phyloP scores from a whole-genome alignment of 768 basidiomycete species.

The Crepidotus variabilis region DNA sequence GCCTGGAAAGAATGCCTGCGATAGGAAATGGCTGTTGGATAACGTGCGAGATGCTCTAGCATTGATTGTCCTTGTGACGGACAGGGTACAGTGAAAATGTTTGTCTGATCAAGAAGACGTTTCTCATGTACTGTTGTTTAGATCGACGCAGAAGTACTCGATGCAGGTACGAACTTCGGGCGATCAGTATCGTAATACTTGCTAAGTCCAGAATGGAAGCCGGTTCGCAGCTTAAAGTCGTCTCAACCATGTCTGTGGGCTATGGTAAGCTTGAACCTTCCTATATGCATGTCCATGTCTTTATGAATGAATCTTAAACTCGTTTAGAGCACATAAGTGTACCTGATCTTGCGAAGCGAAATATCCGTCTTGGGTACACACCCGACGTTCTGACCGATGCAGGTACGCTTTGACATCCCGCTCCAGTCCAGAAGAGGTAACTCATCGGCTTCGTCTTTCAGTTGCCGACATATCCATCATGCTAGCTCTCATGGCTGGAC shows the following conservation, averaged over 20 bases:
- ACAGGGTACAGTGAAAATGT: constrained; percentile 46
- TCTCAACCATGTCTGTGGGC: constrained; percentile 93
- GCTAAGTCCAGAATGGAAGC: constrained; percentile 36
- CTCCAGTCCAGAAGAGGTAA: background rate
- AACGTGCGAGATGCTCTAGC: constrained; percentile 67
- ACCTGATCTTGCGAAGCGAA: constrained; percentile 49
- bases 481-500: constrained; percentile 89
- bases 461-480: constrained; percentile 90
- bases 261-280: constrained; percentile 48
- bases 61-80: constrained; percentile 60
- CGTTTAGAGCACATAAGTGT: constrained; percentile 77
- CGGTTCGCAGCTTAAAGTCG: constrained; percentile 69
- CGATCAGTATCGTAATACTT: background rate
- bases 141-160: constrained; percentile 73
- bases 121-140: constrained; percentile 22
- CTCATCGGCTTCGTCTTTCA: constrained; percentile 20
- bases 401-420: constrained; percentile 36
- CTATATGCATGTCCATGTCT: background rate
- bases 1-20: constrained; percentile 51
- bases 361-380: constrained; percentile 82
- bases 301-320: background rate
- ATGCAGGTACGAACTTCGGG: constrained; percentile 36
- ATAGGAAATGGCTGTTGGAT: constrained; percentile 68
- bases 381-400: constrained; percentile 93
- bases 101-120: background rate